These are phyloP conservation scores for Cucumis cinereus DNA, from an alignment of 306 rosid genomes.

Conservation along the genomic window DNA sequence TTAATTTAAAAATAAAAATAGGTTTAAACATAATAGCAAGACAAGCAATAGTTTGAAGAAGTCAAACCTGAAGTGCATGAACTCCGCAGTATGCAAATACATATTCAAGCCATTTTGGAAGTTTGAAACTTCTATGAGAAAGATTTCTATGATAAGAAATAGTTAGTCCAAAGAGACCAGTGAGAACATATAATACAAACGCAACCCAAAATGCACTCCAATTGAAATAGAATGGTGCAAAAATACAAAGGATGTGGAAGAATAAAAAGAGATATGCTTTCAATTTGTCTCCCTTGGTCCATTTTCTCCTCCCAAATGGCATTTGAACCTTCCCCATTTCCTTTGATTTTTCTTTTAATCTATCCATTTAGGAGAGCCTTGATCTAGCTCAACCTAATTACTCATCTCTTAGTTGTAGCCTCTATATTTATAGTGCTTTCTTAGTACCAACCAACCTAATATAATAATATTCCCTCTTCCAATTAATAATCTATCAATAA, in stretches of 20 bases:
- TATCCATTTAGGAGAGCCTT: background rate
- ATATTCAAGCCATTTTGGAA: constrained; percentile 86
- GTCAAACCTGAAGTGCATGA: constrained; percentile 58
- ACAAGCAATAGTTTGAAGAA: accelerated
- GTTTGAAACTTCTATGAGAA: constrained; percentile 69
- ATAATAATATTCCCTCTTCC: no score
- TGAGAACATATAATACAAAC: constrained; percentile 38
- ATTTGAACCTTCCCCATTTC: background rate
- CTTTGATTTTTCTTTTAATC: background rate
- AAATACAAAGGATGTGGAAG: constrained; percentile 43
- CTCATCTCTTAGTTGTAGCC: background rate
- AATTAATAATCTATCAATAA: no score
- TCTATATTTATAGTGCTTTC: background rate
- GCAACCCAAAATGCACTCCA: constrained; percentile 56
- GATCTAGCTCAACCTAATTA: background rate
- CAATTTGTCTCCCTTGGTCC: constrained; percentile 20
- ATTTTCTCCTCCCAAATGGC: background rate
- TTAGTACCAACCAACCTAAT: no score
- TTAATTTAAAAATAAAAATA: no score
- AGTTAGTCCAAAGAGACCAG: constrained; percentile 59
- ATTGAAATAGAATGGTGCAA: constrained; percentile 62
- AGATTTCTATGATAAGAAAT: constrained; percentile 72
- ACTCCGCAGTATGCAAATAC: constrained; percentile 64
- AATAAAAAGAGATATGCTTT: constrained; percentile 30
- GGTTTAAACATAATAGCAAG: no score